These are phyloP conservation scores for Talaromyces sp. DNA, from an alignment of 2,329 filamentous ascomycete species.

Conservation along the genomic window DNA sequence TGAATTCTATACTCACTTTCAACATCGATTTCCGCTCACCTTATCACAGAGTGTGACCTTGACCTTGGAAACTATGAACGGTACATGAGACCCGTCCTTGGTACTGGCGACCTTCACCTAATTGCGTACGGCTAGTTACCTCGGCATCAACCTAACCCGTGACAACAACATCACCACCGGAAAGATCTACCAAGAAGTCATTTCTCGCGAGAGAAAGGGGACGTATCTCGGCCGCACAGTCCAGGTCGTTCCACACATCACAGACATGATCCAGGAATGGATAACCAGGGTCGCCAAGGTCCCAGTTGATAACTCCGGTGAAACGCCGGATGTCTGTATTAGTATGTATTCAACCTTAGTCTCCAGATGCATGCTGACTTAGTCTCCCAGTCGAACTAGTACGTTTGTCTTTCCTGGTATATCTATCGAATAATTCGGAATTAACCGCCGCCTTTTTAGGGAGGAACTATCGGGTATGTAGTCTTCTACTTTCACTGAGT, in stretches of 20 bases:
- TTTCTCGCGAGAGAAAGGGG: constrained; percentile 58
- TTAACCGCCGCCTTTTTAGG: not conserved
- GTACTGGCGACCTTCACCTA: not conserved
- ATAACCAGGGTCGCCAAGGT: constrained; percentile 80
- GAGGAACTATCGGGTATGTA: not conserved
- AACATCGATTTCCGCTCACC: not conserved
- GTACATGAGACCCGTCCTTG: not conserved
- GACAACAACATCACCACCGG: constrained; percentile 98
- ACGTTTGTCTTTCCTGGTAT: not conserved
- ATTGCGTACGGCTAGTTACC: constrained; percentile 52
- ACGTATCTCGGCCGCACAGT: constrained; percentile 79
- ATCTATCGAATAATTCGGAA: not conserved
- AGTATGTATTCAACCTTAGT: not conserved
- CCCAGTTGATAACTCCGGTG: constrained; percentile 77
- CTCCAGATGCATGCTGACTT: not conserved
- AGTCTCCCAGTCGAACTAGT: not conserved
- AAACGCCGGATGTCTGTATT: constrained; percentile 87
- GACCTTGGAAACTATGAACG: constrained; percentile 70
- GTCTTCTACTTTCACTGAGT: not conserved
- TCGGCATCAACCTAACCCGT: constrained; percentile 72
- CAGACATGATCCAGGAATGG: constrained; percentile 87
- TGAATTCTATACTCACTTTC: not conserved
- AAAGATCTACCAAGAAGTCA: constrained; percentile 89
- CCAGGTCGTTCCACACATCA: constrained; percentile 71
- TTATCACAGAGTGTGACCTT: constrained; percentile 45